Percentiles rank a stretch among this genome's conserved stretches.
phyloP scores from a whole-genome alignment of 2,329 filamentous ascomycete genomes.

The Hymenoscyphus fraxineus region DNA sequence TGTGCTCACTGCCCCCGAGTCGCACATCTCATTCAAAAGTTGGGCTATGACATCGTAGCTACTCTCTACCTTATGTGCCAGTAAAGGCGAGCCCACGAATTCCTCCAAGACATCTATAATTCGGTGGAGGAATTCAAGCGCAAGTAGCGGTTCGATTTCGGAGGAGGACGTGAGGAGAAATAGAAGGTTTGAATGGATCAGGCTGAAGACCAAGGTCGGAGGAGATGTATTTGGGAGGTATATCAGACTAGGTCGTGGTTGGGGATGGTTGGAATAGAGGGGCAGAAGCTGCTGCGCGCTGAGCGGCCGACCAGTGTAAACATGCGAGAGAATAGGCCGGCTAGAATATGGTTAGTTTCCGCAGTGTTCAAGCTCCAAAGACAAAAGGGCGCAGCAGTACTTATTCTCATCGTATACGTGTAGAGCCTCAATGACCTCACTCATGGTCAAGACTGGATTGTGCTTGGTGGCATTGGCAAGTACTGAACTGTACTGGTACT shows the following conservation, averaged over 20 bases:
- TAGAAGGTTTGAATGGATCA: constrained; percentile 81
- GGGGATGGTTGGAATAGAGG: constrained; percentile 78
- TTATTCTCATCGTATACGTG: constrained; percentile 97
- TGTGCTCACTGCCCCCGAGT: constrained; percentile 81
- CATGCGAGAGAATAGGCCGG: constrained; percentile 77
- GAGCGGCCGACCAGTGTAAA: constrained; percentile 78
- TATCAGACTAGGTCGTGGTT: constrained; percentile 79
- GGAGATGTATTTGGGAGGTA: constrained; percentile 80
- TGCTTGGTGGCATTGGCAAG: background rate
- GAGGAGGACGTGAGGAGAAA: constrained; percentile 80
- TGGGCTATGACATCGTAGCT: constrained; percentile 94
- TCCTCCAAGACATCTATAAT: constrained; percentile 91
- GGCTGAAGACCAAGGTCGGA: constrained; percentile 82
- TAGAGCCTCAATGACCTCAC: constrained; percentile 85
- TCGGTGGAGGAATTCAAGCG: constrained; percentile 91
- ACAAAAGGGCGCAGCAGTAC: constrained; percentile 47
- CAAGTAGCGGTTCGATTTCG: constrained; percentile 84
- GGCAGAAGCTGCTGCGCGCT: constrained; percentile 73
- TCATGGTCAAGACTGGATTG: constrained; percentile 53
- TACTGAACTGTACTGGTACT: no score
- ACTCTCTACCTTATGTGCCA: constrained; percentile 80
- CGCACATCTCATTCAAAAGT: constrained; percentile 91
- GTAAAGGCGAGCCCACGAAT: constrained; percentile 82
- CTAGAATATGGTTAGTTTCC: constrained; percentile 24
- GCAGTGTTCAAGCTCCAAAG: background rate